Base-by-base conservation (phyloP, 73 alveolate species). In the Symbiodinium pilosum region DNA sequence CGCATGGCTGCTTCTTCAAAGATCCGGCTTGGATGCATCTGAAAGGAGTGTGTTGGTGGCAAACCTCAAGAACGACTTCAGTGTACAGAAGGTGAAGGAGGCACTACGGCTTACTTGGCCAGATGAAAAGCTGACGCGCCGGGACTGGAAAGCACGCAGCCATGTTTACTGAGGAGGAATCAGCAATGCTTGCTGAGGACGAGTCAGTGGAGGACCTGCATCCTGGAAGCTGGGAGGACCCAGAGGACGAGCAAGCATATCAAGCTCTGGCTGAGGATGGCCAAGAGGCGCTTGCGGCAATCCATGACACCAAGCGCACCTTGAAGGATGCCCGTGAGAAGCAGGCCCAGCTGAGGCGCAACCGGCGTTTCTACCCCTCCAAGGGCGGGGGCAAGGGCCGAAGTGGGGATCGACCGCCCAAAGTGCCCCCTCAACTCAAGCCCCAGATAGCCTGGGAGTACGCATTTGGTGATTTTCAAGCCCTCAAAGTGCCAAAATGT, bases 1-100 rank as follows among this genome's bases (percentile, higher is more conserved):
- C 40, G 94, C 94, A 4, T 86, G 94, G 94, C 38, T 86, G 94
- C n/a, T 86, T 20, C 43, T 86, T 14, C 94, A 86, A 59, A 28
- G 94, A 6, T 86, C 94, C 0, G 94, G 94, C 1, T 28, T 86
- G 64, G 94, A 86, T 36, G 84, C 59, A 2, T 52, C 84, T 16
- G 94, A 86, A 51, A 11, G 94, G 2, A 77, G 94, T 9, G 44
- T 77, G 0, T 4, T 86, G 42, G 40, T 52, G 3, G 84, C 94
- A 4, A 86, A 86, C 84, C 47, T 86, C 84, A 86, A 54, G 84
- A 86, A 86, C 30, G 56, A 36, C 32, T 86, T 86, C 94, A 86
- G 84, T 16, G 52, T 84, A 0, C 34, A 3, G 32, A 18, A 41
- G 0, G 94, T 86, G 40, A 51, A 86, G 75, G 59, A 54, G 2